Percentiles rank a stretch among this genome's conserved stretches.
Conservation (phyloP, 306 rosid genomes). For the Trifolium repens region DNA sequence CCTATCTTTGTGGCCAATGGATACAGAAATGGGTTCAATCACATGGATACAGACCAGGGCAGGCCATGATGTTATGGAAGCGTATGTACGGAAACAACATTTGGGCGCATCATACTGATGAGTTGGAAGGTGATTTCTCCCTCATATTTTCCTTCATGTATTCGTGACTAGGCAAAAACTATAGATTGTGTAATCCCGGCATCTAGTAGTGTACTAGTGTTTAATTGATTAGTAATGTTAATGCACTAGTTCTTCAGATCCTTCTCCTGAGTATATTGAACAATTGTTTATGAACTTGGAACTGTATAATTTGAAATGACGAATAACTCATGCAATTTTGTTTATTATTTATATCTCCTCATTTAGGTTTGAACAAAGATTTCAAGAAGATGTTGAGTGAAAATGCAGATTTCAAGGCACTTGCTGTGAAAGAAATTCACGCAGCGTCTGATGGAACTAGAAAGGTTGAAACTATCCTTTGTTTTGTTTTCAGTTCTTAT, state of each 20-base stretch:
- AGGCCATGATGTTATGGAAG: conserved; percentile 94
- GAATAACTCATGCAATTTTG: not conserved
- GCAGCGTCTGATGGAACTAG: conserved; percentile 83
- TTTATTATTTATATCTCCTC: conserved; percentile 13
- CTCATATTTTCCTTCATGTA: conserved; percentile 1
- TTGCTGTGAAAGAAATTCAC: conserved; percentile 64
- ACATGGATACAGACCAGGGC: conserved; percentile 85
- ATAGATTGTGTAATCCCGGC: not conserved
- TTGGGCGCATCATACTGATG: conserved; percentile 77
- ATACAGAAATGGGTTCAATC: conserved; percentile 85
- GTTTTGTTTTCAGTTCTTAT: conserved; percentile 27
- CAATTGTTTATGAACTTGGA: conserved; percentile 17
- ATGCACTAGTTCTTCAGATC: conserved; percentile 24
- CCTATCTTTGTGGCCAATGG: conserved; percentile 13
- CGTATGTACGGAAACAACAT: conserved; percentile 79
- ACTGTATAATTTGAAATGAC: conserved; percentile 10
- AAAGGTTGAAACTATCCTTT: conserved; percentile 68
- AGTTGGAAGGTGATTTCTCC: conserved; percentile 70
- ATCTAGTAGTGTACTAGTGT: not conserved
- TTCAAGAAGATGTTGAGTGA: conserved; percentile 82
- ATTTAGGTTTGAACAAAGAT: conserved; percentile 80
- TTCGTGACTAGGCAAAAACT: conserved; percentile 2
- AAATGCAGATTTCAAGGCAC: conserved; percentile 73
- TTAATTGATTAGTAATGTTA: conserved; percentile 1
- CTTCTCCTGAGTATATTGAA: conserved; percentile 22